A percentile compares a stretch with the other conserved stretches of the same genome.
phyloP scores from a whole-genome alignment of 371 early-diverging fungal genomes.

The Rhizopus sp. region DNA sequence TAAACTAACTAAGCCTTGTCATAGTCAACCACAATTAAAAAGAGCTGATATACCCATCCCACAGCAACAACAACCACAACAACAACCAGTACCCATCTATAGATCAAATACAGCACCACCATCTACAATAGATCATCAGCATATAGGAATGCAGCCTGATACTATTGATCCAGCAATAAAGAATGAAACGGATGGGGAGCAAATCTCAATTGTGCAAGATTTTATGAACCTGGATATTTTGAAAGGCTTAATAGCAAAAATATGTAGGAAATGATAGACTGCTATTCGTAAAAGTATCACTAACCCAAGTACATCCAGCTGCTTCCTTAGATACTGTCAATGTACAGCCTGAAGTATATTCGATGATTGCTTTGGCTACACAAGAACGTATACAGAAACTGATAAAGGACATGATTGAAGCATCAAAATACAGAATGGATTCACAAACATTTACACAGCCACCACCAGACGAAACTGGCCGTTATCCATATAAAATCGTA shows the following conservation, averaged over 20 bases:
- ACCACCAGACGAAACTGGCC: constrained; percentile 55
- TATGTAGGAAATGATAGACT: constrained; percentile 32
- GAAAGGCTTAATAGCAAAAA: constrained; percentile 35
- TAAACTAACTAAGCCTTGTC: neutral
- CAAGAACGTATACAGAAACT: constrained; percentile 67
- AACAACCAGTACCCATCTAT: constrained; percentile 21
- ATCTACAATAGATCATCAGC: constrained; percentile 1
- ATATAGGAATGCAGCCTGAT: constrained; percentile 2
- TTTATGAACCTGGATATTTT: constrained; percentile 56
- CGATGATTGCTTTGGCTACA: constrained; percentile 70
- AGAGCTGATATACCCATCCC: constrained; percentile 37
- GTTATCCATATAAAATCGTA: constrained; percentile 69
- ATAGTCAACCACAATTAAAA: constrained; percentile 37
- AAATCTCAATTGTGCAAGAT: constrained; percentile 43
- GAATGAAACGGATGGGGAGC: constrained; percentile 56
- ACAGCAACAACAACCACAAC: constrained; percentile 6
- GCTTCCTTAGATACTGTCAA: constrained; percentile 32
- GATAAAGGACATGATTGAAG: constrained; percentile 66
- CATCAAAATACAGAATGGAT: constrained; percentile 72
- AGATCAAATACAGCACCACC: constrained; percentile 18
- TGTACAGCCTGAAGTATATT: constrained; percentile 64
- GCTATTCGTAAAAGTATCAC: no score
- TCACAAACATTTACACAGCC: constrained; percentile 71
- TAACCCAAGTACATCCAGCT: constrained; percentile 13
- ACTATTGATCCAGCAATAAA: neutral